Base-by-base conservation (phyloP, 306 rosid genomes). In the Casuarina glauca region DNA sequence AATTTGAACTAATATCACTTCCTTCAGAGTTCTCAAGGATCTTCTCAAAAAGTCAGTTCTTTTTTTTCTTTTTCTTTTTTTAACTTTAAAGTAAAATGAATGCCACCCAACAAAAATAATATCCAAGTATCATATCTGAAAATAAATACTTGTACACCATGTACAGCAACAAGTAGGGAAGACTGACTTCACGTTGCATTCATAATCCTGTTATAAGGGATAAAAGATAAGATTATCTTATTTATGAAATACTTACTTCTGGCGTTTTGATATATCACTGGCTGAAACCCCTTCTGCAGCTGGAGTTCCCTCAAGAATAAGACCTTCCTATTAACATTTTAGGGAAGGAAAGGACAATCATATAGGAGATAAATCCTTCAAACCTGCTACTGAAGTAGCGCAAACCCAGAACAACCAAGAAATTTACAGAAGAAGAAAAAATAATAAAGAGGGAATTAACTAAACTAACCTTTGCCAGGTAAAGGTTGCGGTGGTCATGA, bases 251-350 rank as follows among this genome's bases (percentile, higher is more conserved):
- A 87, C 92, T 84, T 83, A 93, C 99, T 55, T 82, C 81, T 91
- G 88, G 42, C 97, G 99, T 87, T 91, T 95, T 74, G 60, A 78
- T 94, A 93, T 89, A 73, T 95, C 97, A 75, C 82, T 81, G 77
- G 91, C 84, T 19, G 97, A 93, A 86, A 95, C 97, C 80, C 94
- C 97, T 84, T 91, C 97, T 64, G 97, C 97, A 73, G 99, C 99
- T 77, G 90, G 88, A 84, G 97, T 91, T 74, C 97, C 94, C 80
- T 89, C 94, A 55, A 91, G 82, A 87, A 95, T 88, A 76, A 87
- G 91, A 79, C 99, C 97, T 84, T 93, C 97, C 99, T 95, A 79
- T 82, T 81, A 82, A 50, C 58, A 67, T 76, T 82, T 45, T 67
- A 71, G 8, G 54, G 58, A 74, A 77, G 54, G 79, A 32, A 72